Evolutionary conservation across 768 basidiomycete genomes (phyloP).

Genomic region (Trametes sanguinea): DNA sequence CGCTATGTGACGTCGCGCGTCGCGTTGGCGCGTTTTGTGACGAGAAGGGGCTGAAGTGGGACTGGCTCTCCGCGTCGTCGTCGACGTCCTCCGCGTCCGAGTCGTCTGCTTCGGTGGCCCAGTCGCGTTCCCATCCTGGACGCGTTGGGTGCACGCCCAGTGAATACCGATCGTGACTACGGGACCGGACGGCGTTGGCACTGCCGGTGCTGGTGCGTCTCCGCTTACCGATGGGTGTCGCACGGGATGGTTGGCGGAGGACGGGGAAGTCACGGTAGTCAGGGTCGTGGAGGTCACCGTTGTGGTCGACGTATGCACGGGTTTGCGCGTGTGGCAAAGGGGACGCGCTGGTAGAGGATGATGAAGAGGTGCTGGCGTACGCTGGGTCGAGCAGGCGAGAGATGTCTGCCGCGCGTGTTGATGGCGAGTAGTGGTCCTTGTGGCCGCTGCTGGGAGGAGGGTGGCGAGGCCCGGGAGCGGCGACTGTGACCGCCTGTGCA

Average conservation of each 20-base stretch:
- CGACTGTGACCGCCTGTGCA: constrained; percentile 27
- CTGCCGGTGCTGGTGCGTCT: constrained; percentile 20
- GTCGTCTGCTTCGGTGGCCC: constrained; percentile 25
- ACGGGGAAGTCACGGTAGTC: constrained; percentile 67
- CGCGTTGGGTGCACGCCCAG: constrained; percentile 17
- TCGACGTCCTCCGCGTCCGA: constrained; percentile 30
- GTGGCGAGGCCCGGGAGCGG: constrained; percentile 30
- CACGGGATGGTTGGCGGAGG: constrained; percentile 15
- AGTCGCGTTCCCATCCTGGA: constrained; percentile 32
- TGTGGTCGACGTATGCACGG: constrained; percentile 57
- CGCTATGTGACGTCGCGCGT: constrained; percentile 17
- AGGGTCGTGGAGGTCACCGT: constrained; percentile 67
- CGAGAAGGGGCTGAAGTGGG: constrained; percentile 25
- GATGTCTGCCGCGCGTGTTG: constrained; percentile 51
- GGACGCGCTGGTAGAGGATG: constrained; percentile 30
- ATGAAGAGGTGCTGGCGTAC: constrained; percentile 42
- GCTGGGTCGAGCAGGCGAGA: constrained; percentile 66
- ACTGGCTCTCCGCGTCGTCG: constrained; percentile 26
- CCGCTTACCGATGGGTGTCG: constrained; percentile 1
- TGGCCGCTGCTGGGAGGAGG: constrained; percentile 27
- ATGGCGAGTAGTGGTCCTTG: constrained; percentile 35
- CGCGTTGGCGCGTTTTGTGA: constrained; percentile 19
- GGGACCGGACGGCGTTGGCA: constrained; percentile 15
- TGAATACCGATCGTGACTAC: constrained; percentile 24
- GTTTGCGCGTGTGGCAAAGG: constrained; percentile 19